Base-by-base conservation (phyloP, 2,329 filamentous ascomycete species). In the Sphaerulina musiva region DNA sequence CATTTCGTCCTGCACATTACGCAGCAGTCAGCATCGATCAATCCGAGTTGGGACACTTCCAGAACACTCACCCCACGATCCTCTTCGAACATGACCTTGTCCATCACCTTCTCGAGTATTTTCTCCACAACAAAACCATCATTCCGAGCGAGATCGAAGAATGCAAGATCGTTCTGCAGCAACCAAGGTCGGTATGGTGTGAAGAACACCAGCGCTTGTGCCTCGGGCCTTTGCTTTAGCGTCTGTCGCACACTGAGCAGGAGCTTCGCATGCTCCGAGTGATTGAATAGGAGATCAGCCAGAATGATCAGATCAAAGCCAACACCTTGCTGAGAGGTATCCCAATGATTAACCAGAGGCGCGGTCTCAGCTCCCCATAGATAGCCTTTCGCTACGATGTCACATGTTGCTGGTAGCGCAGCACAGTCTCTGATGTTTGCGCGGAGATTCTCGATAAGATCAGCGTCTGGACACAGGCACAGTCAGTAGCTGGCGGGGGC, bases 101-200 rank as follows among this genome's bases (percentile, higher is more conserved):
- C 89, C 82, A 95, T 83, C 63, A 85, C 81, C 69, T 85, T 82
- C 72, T 96, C 89, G 46, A 91, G 76, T 34, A 95, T 78, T 74
- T 92, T 89, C 59, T 85, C 84, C 2, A 95, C 90, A 12, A 72
- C 72, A 57, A 96, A 87, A 0, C 89, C 90, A 46, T 76, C 78
- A 48, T 81, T 80, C 55, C 81, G 76, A 4, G 85, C 87, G 54
- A 90, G 66, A 46, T 90, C 86, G 67, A 96, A 96, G 74, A 96
- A 96, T 3, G 80, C 81, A 68, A 95, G 76, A 66, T 95, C 93
- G 70, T 89, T 87, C 59, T 90, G 80, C 64, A 87, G 78, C 66
- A 96, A 76, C 91, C 91, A 96, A 1, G 92, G 91, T 59, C 93
- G 79, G 72, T 97, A 95, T 17, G 89, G 91, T 0, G 91, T 95